Percentiles rank a stretch among this genome's conserved stretches.
These are phyloP conservation scores for Nepenthes gracilis DNA, from an alignment of 148 eudicot species.

Conservation along the genomic window DNA sequence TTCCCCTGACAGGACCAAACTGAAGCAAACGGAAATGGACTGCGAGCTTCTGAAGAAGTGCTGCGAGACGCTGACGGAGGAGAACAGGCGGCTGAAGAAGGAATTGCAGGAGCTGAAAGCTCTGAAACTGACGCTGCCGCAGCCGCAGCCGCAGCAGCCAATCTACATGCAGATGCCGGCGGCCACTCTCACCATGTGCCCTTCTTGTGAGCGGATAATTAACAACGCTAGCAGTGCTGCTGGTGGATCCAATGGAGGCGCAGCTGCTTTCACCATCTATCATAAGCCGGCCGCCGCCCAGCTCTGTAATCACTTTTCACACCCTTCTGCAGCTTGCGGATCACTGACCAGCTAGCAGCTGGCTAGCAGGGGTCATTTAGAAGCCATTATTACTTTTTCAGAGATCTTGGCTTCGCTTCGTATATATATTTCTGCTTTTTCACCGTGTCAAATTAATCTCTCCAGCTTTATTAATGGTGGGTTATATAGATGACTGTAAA, in stretches of 20 bases:
- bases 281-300: slow-evolving; percentile 5
- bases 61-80: slow-evolving; percentile 22
- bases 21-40: slow-evolving; percentile 40
- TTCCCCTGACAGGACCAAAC: slow-evolving; percentile 22
- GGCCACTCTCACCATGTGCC: slow-evolving; percentile 29
- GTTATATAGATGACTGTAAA: too few relatives aligned
- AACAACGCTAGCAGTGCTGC: neutral
- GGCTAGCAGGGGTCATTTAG: too few relatives aligned
- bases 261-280: neutral
- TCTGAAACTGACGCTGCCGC: neutral
- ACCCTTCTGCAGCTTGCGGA: slow-evolving; percentile 17
- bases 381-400: neutral
- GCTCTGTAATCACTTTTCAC: slow-evolving; percentile 7
- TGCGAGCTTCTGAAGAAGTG: slow-evolving; percentile 26
- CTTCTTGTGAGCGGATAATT: slow-evolving; percentile 24
- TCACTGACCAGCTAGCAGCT: neutral
- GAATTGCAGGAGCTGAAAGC: slow-evolving; percentile 26
- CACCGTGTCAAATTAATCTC: too few relatives aligned
- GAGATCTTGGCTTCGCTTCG: too few relatives aligned
- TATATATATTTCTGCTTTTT: too few relatives aligned
- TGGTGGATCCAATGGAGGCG: neutral
- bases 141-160: neutral
- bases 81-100: slow-evolving; percentile 28
- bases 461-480: too few relatives aligned
- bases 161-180: slow-evolving; percentile 22